phyloP scores from a whole-genome alignment of 2,329 filamentous ascomycete species.

The Lojkania enalia region DNA sequence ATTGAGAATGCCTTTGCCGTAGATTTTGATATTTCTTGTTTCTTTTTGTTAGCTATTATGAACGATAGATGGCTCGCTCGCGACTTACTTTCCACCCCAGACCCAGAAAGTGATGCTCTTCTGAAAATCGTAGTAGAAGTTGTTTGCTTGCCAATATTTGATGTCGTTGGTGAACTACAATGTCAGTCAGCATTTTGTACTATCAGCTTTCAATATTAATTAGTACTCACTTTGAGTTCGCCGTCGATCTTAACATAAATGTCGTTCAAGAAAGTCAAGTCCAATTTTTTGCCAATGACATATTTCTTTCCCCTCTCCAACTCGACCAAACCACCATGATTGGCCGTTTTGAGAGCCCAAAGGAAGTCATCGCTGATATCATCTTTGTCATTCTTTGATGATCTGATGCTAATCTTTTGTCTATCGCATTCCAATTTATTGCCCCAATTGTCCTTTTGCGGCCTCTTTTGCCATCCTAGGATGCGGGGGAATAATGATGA shows the following conservation, averaged over 20 bases:
- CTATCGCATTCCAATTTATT: constrained; percentile 41
- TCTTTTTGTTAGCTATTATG: constrained; percentile 9
- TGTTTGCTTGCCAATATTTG: constrained; percentile 54
- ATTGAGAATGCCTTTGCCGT: constrained; percentile 58
- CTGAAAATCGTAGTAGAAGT: constrained; percentile 57
- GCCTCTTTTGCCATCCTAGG: constrained; percentile 12
- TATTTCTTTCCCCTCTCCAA: constrained; percentile 59
- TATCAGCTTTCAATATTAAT: not conserved
- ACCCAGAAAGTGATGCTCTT: constrained; percentile 65
- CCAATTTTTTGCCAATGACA: constrained; percentile 62
- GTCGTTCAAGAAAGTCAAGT: constrained; percentile 61
- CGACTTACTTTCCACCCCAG: constrained; percentile 58
- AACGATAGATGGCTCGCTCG: no score
- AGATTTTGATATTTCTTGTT: constrained; percentile 58
- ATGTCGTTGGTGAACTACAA: constrained; percentile 52
- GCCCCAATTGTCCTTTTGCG: constrained; percentile 34
- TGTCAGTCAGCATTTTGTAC: constrained; percentile 10
- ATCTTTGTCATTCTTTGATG: constrained; percentile 58
- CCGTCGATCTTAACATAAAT: constrained; percentile 63
- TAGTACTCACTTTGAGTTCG: constrained; percentile 47
- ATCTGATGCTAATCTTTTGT: constrained; percentile 55
- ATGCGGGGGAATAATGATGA: constrained; percentile 13
- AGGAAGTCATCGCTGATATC: constrained; percentile 62
- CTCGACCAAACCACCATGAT: constrained; percentile 61
- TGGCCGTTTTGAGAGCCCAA: constrained; percentile 58